phyloP scores from a whole-genome alignment of 2,329 filamentous ascomycete genomes.

The Rosellinia necatrix region DNA sequence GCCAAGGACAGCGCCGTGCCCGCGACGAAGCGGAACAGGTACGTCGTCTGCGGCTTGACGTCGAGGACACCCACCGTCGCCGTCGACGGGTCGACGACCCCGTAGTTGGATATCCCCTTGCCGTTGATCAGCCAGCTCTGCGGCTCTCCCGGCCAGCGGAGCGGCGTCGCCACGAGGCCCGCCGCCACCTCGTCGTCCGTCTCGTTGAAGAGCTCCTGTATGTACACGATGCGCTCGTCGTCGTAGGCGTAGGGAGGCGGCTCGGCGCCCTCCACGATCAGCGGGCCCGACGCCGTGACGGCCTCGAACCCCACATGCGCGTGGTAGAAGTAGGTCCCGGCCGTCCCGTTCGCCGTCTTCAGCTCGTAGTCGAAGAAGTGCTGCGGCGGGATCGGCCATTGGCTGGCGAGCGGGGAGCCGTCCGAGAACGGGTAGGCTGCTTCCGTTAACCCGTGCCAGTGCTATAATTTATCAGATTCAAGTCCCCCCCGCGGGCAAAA shows the following conservation, averaged over 20 bases:
- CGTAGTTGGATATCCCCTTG: conserved; percentile 18
- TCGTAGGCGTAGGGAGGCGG: conserved; percentile 17
- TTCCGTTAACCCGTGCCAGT: conserved; percentile 23
- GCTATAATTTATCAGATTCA: not conserved
- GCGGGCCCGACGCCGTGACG: conserved; percentile 16
- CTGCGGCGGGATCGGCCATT: conserved; percentile 22
- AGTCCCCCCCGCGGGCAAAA: too few relatives aligned
- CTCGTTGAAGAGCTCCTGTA: conserved; percentile 18
- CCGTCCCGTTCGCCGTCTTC: conserved; percentile 10
- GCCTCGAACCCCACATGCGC: conserved; percentile 23
- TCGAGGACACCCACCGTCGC: conserved; percentile 11
- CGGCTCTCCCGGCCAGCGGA: conserved; percentile 17
- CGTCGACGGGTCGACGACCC: conserved; percentile 16
- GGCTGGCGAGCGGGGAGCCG: conserved; percentile 21
- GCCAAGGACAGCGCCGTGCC: conserved; percentile 11
- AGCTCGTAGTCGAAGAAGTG: conserved; percentile 25
- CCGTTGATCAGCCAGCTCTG: conserved; percentile 23
- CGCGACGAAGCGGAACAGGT: conserved; percentile 16
- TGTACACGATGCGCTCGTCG: conserved; percentile 15
- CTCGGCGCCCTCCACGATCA: conserved; percentile 15
- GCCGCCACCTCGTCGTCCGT: conserved; percentile 12
- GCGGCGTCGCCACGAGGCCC: not conserved
- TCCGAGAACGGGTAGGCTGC: conserved; percentile 23
- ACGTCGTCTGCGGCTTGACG: conserved; percentile 17
- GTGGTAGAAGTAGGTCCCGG: conserved; percentile 22